Percentiles rank a stretch among this genome's conserved stretches.
Conservation (phyloP, 2,329 filamentous ascomycete genomes). For the Colletotrichum sp. region DNA sequence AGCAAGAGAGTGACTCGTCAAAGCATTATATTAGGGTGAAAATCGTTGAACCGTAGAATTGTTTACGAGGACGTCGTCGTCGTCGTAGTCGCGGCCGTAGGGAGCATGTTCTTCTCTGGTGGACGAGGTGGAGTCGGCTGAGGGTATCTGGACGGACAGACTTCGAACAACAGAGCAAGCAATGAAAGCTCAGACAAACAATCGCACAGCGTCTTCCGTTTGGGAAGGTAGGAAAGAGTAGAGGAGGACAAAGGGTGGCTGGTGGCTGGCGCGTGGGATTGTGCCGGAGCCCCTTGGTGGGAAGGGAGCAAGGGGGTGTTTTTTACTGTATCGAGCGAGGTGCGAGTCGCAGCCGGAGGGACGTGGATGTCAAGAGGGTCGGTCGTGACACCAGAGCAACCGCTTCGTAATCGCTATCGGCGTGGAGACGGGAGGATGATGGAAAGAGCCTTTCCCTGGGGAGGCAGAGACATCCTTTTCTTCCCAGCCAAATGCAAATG, state of each 20-base stretch:
- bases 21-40: slow-evolving; percentile 19
- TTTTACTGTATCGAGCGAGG: background rate
- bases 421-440: slow-evolving; percentile 5
- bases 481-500: background rate
- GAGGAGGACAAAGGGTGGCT: slow-evolving; percentile 1
- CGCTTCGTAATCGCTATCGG: background rate
- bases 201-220: background rate
- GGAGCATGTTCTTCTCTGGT: slow-evolving; percentile 4
- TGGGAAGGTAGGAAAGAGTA: background rate
- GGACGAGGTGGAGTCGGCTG: background rate
- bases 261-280: slow-evolving; percentile 14
- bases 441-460: background rate
- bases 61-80: background rate
- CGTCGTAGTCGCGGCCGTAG: background rate
- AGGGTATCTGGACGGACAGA: background rate
- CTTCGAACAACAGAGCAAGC: background rate
- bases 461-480: background rate
- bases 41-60: slow-evolving; percentile 1
- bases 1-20: slow-evolving; percentile 2
- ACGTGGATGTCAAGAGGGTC: background rate
- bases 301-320: slow-evolving; percentile 10
- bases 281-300: slow-evolving; percentile 9
- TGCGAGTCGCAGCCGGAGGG: background rate
- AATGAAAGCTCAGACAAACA: background rate
- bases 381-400: background rate